Conservation (phyloP, 192 early-diverging fungal species). For the Podila epicladia region DNA sequence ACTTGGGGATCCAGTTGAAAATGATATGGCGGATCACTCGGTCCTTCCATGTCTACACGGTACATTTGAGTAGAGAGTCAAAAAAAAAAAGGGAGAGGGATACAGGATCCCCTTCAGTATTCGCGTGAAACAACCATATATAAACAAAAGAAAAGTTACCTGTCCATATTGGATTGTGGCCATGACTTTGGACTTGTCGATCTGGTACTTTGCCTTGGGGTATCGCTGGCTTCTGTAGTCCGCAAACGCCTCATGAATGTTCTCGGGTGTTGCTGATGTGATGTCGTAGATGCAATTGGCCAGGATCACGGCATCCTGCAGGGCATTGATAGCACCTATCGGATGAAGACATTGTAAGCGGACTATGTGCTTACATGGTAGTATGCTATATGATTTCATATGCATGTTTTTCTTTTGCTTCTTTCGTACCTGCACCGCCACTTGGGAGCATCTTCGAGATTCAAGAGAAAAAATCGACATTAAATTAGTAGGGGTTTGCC, state of each 20-base stretch:
- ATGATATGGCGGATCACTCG: neutral
- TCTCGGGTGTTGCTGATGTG: neutral
- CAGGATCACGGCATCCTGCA: neutral
- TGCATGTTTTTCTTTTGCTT: neutral
- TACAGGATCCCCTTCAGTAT: neutral
- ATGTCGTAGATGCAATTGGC: slow-evolving; percentile 8
- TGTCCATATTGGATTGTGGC: slow-evolving; percentile 2
- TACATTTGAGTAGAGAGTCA: neutral
- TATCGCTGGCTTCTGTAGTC: neutral
- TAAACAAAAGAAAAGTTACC: neutral
- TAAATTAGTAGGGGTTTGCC: neutral
- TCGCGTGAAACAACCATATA: neutral
- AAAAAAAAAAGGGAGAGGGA: neutral
- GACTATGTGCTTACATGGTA: too few relatives aligned
- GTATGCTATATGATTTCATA: too few relatives aligned
- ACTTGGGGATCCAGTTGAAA: neutral
- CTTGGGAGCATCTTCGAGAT: neutral
- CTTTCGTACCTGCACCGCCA: slow-evolving; percentile 1
- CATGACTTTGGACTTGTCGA: slow-evolving; percentile 3
- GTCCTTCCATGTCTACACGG: neutral
- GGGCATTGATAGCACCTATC: slow-evolving; percentile 5
- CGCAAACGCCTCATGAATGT: neutral
- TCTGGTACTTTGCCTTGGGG: slow-evolving; percentile 5
- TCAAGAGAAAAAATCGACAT: neutral
- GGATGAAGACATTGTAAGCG: too few relatives aligned